Evolutionary conservation across 805 yeast species (phyloP), one percentile per base, ranked within the genome.

Genomic region (Zygosaccharomyces kombuchaensis): DNA sequence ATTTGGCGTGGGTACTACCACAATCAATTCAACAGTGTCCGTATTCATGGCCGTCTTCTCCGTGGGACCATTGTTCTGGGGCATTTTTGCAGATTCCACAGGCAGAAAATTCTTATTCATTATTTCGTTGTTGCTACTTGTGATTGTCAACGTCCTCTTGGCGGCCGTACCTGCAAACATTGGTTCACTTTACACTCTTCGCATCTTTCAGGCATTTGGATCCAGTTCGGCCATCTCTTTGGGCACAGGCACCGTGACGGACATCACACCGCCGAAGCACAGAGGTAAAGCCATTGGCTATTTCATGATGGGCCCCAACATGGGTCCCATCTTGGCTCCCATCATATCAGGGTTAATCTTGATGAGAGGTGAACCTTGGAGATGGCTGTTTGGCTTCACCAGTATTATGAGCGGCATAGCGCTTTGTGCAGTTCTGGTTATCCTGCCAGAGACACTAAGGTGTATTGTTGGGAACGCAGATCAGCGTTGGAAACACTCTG

Each of bases 201-300:
- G 80, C 48, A 63, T 84, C 3, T 82, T 90, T 2, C 88, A 84
- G 56, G 91, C 89, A 1, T 72, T 89, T 57, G 95, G 95, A 30
- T 95, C 93, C 0, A 78, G 87, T 48, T 83, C 91, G 2, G 96
- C 89, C 0, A 95, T 89, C 61, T 80, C 95, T 14, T 83, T 87
- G 23, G 96, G 96, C 1, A 95, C 96, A 0, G 96, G 96, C 2
- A 86, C 96, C 0, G 81, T 89, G 14, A 79, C 87, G 23, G 97
- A 89, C 62, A 63, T 89, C 26, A 82, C 75, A 49, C 72, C 78
- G 7, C 81, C 83, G 14, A 72, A 76, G 25, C 76, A 81, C 53
- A 71, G 96, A 56, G 96, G 95, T 2, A 70, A 75, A 9, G 91
- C 95, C 1, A 82, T 89, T 76, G 93, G 96, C 0, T 74, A 82